Conservation (phyloP, 306 rosid species). For the Casuarina cunninghamiana region DNA sequence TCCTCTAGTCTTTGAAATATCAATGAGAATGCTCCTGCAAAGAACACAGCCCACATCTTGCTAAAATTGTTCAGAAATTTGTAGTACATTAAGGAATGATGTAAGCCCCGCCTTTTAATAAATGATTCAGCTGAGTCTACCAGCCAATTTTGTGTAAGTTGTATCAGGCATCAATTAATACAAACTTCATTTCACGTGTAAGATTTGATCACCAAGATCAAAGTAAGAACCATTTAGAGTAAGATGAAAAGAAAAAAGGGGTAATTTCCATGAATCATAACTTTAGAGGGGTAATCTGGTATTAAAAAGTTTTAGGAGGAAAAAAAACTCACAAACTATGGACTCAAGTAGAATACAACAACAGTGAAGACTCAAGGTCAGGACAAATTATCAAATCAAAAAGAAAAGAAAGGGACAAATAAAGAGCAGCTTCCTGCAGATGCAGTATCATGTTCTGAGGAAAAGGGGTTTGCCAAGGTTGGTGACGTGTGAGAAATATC, state of each 20-base stretch:
- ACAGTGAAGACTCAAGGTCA: not conserved
- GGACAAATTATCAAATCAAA: not conserved
- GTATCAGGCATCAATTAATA: not conserved
- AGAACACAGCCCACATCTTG: slow-evolving; percentile 13
- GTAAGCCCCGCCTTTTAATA: not conserved
- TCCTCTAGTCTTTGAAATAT: slow-evolving; percentile 64
- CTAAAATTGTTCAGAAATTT: not conserved
- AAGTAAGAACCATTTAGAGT: not conserved
- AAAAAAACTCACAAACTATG: not conserved
- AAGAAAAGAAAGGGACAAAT: not conserved
- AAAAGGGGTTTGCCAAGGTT: not conserved
- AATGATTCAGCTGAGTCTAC: not conserved
- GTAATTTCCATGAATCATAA: not conserved
- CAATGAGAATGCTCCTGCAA: slow-evolving; percentile 61
- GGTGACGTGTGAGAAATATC: not conserved
- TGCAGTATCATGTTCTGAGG: not conserved
- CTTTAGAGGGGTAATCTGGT: not conserved
- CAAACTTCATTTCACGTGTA: not conserved
- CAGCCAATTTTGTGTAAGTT: not conserved
- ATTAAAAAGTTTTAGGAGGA: not conserved
- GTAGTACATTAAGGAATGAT: not conserved
- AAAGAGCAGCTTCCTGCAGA: not conserved
- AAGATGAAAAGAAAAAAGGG: not conserved
- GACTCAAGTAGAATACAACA: not conserved
- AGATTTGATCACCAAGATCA: not conserved